These are phyloP conservation scores for Giardia muris DNA, from an alignment of 208 protist genomes.

Conservation along the genomic window DNA sequence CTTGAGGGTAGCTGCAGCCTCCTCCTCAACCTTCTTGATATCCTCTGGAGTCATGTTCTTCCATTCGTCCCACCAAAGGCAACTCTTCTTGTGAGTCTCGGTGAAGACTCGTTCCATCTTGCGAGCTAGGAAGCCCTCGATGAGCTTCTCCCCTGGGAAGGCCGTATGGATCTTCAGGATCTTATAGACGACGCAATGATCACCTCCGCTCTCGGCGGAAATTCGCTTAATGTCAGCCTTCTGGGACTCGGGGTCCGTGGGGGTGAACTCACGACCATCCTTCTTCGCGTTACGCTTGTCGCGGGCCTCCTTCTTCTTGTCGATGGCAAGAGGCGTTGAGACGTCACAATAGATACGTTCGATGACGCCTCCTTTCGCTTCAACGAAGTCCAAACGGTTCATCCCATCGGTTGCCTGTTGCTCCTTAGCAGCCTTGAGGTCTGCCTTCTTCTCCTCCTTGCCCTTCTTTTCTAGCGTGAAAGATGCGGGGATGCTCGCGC, in stretches of 20 bases:
- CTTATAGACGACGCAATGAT: not conserved
- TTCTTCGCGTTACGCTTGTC: not conserved
- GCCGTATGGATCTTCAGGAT: constrained; percentile 8
- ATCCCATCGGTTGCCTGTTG: not conserved
- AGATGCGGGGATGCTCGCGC: not conserved
- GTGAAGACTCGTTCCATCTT: not conserved
- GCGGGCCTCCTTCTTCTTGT: not conserved
- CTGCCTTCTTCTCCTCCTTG: not conserved
- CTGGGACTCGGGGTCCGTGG: not conserved
- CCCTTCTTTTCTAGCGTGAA: not conserved
- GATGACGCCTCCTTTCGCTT: not conserved
- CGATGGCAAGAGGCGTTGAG: not conserved
- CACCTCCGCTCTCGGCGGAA: not conserved
- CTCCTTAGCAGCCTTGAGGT: not conserved
- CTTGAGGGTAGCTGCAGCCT: not conserved
- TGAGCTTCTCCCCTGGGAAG: not conserved
- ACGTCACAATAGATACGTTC: not conserved
- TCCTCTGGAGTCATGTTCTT: not conserved
- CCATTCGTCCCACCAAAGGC: not conserved
- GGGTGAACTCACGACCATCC: not conserved
- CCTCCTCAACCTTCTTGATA: not conserved
- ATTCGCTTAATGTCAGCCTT: constrained; percentile 6
- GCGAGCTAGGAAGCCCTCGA: not conserved
- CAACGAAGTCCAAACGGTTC: not conserved
- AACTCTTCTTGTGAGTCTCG: not conserved